Evolutionary conservation across 306 rosid species (phyloP), one percentile per base, ranked within the genome.

Genomic region (Acacia acuminata): DNA sequence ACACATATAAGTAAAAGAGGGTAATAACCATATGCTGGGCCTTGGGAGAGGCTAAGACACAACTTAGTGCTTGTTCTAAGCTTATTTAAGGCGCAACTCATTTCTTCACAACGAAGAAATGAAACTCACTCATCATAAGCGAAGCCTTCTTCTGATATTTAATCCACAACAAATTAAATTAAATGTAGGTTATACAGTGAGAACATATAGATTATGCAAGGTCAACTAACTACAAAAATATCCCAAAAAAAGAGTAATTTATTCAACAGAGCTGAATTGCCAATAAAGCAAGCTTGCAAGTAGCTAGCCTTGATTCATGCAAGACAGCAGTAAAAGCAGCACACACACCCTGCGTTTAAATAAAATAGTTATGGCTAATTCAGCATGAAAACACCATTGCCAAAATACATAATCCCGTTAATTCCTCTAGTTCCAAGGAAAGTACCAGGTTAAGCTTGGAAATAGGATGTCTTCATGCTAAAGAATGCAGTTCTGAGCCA

Each of bases 21-120:
- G n/a, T 24, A 53, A 61, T 70, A 30, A 51, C 60, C 14, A 50
- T 51, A 50, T 16, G 56, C 20, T 50, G 56, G 8, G 56, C 2
- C 56, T 51, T 51, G 58, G 58, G 58, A 7, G 58, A 51, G 58
- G 22, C 58, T 17, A n/a, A 51, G 45, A 40, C 50, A 69, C 47
- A 75, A 44, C 56, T 64, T 42, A 40, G 50, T 12, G 19, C 43
- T 75, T 36, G 27, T 45, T 36, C 20, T 45, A 50, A 77, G 58
- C 81, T 73, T 73, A 64, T 56, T 74, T 12, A 47, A 67, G 81
- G 83, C 45, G 38, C 64, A 70, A 50, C 45, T 47, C 10, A 22
- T 69, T 47, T 61, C 40, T 48, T 51, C 27, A 71, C 78, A 27
- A 80, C 43, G 10, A 65, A n/a, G 43, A 22, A 36, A 74, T 7